Percentiles rank a stretch among this genome's conserved stretches.
phyloP scores from a whole-genome alignment of 2,329 filamentous ascomycete genomes.

The Delphinella strobiligena region DNA sequence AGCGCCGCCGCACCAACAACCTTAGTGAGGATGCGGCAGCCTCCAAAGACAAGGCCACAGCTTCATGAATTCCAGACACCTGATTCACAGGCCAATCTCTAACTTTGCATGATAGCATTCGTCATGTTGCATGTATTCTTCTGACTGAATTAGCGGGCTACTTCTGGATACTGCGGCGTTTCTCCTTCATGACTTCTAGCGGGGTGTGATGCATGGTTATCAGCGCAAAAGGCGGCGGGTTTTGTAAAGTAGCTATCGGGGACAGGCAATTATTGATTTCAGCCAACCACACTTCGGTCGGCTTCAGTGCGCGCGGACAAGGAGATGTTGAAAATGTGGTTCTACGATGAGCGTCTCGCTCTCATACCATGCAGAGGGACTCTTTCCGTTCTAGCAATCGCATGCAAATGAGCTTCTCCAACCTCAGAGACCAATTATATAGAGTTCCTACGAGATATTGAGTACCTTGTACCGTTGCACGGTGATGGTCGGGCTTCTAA shows the following conservation, averaged over 20 bases:
- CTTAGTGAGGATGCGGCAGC: slow-evolving; percentile 14
- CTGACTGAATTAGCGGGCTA: not conserved
- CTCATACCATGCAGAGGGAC: too few species aligned
- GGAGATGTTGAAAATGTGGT: too few species aligned
- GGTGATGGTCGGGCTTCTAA: not conserved
- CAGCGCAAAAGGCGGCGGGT: not conserved
- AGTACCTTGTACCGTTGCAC: too few species aligned
- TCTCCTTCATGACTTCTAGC: not conserved
- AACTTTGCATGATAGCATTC: too few species aligned
- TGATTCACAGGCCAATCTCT: not conserved
- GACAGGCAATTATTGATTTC: not conserved
- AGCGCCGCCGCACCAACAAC: slow-evolving; percentile 34
- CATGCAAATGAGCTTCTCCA: too few species aligned
- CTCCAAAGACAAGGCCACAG: slow-evolving; percentile 7
- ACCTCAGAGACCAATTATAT: too few species aligned
- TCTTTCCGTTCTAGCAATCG: too few species aligned
- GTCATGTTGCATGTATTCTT: too few species aligned
- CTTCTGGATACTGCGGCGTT: not conserved
- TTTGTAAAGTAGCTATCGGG: not conserved
- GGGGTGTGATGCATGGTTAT: not conserved
- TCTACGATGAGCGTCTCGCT: too few species aligned
- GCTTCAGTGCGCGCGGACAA: too few species aligned
- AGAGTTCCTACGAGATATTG: too few species aligned
- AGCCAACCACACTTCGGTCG: too few species aligned
- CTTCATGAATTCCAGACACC: not conserved